Percentiles rank a stretch among this genome's conserved stretches.
These are phyloP conservation scores for Alternaria rosae DNA, from an alignment of 2,329 filamentous ascomycete species.

Conservation along the genomic window DNA sequence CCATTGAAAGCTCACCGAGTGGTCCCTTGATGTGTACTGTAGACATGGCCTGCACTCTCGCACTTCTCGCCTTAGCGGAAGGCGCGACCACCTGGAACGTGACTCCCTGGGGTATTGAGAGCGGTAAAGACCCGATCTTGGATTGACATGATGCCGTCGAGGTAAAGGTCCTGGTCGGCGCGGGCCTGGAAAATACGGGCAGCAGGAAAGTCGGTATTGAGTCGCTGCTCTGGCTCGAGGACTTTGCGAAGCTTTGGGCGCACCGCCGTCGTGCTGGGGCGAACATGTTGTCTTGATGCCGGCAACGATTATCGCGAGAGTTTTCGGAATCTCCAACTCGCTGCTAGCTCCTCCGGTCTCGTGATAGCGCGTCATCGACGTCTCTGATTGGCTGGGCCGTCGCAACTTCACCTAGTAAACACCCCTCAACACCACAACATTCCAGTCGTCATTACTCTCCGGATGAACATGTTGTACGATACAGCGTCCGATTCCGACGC, in stretches of 20 bases:
- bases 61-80: conserved; percentile 65
- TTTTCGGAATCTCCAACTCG: conserved; percentile 31
- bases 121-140: conserved; percentile 79
- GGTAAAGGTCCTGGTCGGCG: conserved; percentile 69
- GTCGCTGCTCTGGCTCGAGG: conserved; percentile 52
- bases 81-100: conserved; percentile 73
- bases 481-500: not conserved
- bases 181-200: conserved; percentile 68
- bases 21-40: conserved; percentile 82
- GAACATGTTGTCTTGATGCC: conserved; percentile 63
- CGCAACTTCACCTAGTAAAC: not conserved
- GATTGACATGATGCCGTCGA: conserved; percentile 72
- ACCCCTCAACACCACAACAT: conserved; percentile 10
- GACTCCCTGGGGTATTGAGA: conserved; percentile 62
- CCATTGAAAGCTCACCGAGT: conserved; percentile 77
- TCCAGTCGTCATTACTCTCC: not conserved
- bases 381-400: conserved; percentile 8
- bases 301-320: conserved; percentile 23
- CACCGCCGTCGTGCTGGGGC: conserved; percentile 66
- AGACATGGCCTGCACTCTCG: conserved; percentile 68
- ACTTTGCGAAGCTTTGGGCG: conserved; percentile 60
- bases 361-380: conserved; percentile 19
- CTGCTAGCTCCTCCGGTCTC: conserved; percentile 26
- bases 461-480: not conserved
- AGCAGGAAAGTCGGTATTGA: conserved; percentile 76